Percentiles rank a stretch among this genome's conserved stretches.
phyloP scores from a whole-genome alignment of 495 filamentous ascomycete species.

The Cairneyella variabilis region DNA sequence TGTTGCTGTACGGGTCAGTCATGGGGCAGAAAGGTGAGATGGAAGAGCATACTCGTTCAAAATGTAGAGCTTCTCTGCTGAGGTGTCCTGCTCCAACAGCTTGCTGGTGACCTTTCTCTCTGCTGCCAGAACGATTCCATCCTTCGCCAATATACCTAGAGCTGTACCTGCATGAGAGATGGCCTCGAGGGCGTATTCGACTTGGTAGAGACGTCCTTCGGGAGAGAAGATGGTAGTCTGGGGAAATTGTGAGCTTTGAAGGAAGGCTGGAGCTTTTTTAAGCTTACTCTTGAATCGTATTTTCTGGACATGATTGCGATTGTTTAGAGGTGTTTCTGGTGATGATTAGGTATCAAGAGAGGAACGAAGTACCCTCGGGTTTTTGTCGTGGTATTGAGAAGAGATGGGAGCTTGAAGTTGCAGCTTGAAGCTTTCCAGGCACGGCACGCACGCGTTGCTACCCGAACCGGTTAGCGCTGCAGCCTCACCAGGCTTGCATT shows the following conservation, averaged over 20 bases:
- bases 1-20: conserved; percentile 64
- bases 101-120: conserved; percentile 99
- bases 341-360: background rate
- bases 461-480: background rate
- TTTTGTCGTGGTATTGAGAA: background rate
- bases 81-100: conserved; percentile 97
- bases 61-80: conserved; percentile 98
- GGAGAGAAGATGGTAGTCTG: conserved; percentile 99
- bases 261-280: conserved; percentile 11
- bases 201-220: conserved; percentile 96
- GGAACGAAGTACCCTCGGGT: background rate
- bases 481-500: background rate
- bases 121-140: conserved; percentile 98
- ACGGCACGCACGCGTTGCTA: conserved; percentile 13
- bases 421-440: conserved; percentile 22
- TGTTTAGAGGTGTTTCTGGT: background rate
- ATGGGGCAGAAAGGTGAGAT: background rate
- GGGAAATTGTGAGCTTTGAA: conserved; percentile 39
- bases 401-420: conserved; percentile 12
- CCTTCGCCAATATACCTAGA: conserved; percentile 91
- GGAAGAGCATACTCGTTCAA: conserved; percentile 83
- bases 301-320: conserved; percentile 78
- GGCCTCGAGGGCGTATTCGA: conserved; percentile 98
- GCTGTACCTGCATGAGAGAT: conserved; percentile 98
- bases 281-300: conserved; percentile 92